Evolutionary conservation across 768 basidiomycete genomes (phyloP), one percentile per base, ranked within the genome.

Genomic region (Lactarius hengduanensis): DNA sequence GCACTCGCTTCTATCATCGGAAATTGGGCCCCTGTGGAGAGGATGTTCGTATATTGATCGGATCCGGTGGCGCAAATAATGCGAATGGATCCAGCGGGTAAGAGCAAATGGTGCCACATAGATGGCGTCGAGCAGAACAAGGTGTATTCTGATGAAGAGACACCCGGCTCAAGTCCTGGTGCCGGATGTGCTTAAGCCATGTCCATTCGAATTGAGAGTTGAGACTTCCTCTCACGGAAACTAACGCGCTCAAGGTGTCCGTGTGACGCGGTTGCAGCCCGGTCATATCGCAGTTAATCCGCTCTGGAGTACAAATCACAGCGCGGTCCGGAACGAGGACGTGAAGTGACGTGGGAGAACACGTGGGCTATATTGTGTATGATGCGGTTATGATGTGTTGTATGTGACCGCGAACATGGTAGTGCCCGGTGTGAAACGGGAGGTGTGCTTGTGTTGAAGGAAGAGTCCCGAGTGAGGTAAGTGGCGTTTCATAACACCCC

Each of bases 181-280:
- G 50, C 50, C 50, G 26, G 50, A 26, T 22, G 9, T 53, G 13
- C 50, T 53, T 15, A 2, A 53, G 26, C n/a, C 50, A 41, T 16
- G 16, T 41, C 41, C 16, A 15, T 41, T 16, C 41, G 6, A 22
- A 53, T 26, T 26, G 50, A 28, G 50, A 28, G 11, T 28, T 28
- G 11, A 2, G 22, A 26, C 22, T 53, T 26, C 50, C 50, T 53
- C 13, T 53, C 50, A 6, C 26, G 50, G 22, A 28, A 6, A 15
- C 22, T 53, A 15, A 22, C n/a, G 20, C 45, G n/a, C 10, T 50
- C 47, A 22, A 53, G 50, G 50, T 22, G 47, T 26, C 50, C 50
- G 50, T 26, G 50, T 53, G 50, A 53, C 26, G 77, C 75, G 3
- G 11, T 53, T 53, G 50, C 22, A 7, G 22, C 11, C 47, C 11